Evolutionary conservation across 345 rosid species (phyloP).

Genomic region (Limnanthes douglasii): DNA sequence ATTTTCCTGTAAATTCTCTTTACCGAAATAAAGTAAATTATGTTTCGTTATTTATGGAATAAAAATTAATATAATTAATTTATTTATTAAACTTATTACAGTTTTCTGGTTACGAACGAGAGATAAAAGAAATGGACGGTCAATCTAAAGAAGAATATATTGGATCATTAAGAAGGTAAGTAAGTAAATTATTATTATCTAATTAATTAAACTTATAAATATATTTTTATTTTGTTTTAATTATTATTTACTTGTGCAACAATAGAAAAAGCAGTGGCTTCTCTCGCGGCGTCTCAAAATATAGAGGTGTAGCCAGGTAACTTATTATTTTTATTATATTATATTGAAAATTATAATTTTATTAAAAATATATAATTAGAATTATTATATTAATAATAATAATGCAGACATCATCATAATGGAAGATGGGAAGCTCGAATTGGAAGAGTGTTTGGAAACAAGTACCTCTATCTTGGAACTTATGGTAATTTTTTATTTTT

Average conservation of each 20-base stretch:
- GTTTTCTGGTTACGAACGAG: constrained; percentile 41
- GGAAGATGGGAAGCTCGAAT: constrained; percentile 83
- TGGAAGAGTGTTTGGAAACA: constrained; percentile 66
- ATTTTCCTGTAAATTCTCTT: constrained; percentile 53
- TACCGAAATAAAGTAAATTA: background rate
- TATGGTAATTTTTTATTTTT: constrained; percentile 21
- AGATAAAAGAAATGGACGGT: constrained; percentile 64
- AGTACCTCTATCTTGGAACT: constrained; percentile 60
- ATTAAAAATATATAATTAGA: background rate
- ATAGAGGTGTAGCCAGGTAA: constrained; percentile 94
- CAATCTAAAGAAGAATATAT: constrained; percentile 77
- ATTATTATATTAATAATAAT: constrained; percentile 1
- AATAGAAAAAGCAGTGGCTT: constrained; percentile 94
- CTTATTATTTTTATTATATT: constrained; percentile 1
- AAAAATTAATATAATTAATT: background rate
- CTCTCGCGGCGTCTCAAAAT: constrained; percentile 91
- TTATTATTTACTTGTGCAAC: background rate
- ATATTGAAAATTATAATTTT: background rate
- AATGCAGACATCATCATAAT: constrained; percentile 54
- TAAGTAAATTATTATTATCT: background rate
- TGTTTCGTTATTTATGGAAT: background rate
- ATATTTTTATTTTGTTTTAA: background rate
- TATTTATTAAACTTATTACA: constrained; percentile 9
- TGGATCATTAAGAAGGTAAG: constrained; percentile 76
- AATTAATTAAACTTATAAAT: background rate